Percentiles rank a stretch among this genome's conserved stretches.
phyloP scores from a whole-genome alignment of 257 asterid genomes.

The Solanum habrochaites region DNA sequence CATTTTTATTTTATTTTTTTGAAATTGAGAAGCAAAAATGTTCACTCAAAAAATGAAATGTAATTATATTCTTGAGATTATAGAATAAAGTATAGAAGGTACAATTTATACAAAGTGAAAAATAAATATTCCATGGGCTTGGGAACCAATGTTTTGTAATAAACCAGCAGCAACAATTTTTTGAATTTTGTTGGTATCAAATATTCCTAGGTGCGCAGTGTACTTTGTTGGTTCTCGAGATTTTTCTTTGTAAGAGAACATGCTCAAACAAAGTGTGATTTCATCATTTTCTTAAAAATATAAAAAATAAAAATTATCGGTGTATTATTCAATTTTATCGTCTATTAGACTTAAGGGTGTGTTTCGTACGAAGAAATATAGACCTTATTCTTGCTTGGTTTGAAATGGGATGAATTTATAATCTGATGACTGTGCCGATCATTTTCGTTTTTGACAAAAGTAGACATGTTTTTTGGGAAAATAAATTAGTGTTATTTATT shows the following conservation, averaged over 20 bases:
- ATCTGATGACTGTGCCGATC: rapidly evolving
- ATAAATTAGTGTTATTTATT: background rate
- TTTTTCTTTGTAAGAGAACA: background rate
- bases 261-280: background rate
- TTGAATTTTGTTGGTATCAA: background rate
- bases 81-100: background rate
- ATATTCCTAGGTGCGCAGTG: background rate
- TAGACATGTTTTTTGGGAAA: background rate
- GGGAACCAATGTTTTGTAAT: background rate
- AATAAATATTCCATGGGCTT: background rate
- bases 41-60: background rate
- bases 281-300: background rate
- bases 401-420: background rate
- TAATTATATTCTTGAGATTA: background rate
- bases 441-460: background rate
- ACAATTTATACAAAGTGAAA: background rate
- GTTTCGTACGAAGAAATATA: background rate
- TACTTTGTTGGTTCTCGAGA: background rate
- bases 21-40: background rate
- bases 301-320: background rate
- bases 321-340: background rate
- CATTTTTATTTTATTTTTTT: slow-evolving; percentile 1
- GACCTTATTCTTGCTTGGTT: background rate
- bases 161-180: background rate
- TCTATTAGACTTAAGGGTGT: background rate